Base-by-base conservation (phyloP, 257 asterid genomes). In the Euphrasia confusa region DNA sequence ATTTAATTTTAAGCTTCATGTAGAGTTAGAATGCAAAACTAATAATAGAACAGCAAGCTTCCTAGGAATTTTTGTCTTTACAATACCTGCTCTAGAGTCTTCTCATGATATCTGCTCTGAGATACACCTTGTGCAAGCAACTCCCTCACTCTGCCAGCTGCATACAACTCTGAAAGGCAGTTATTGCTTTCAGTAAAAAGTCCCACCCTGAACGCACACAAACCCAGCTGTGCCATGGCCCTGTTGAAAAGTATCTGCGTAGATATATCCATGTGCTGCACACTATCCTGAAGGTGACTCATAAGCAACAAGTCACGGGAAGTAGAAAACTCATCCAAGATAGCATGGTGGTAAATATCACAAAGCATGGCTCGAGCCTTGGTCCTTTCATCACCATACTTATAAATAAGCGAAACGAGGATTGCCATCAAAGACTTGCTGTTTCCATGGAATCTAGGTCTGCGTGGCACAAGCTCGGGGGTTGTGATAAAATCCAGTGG, bases 301-400 rank as follows among this genome's bases (percentile, higher is more conserved):
- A 93, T 93, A 7, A 93, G 83, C 81, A 93, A 45, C 75, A 93
- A 72, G 72, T 93, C 97, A n/a, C 97, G 95, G 18, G 99, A 75
- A 53, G 81, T 78, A 4, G 94, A 76, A 60, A 93, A 93, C 15
- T 89, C 90, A 54, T 89, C 96, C 39, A 81, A 71, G 66, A 93
- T 83, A 13, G 99, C 96, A 66, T 93, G 96, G 60, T 93, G 86
- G 68, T 93, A 93, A 17, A 93, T 93, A 74, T 93, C 99, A 67
- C 97, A 93, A 61, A 93, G 99, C 99, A 93, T 89, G 1, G 99
- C 99, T 54, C 97, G 97, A 40, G 99, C 99, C 75, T 87, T 92
- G 0, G 97, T 93, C 44, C 97, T 68, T 71, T 93, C 99, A 71
- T 93, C 99, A 4, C 97, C 99, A 60, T 77, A 78, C 75, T 78